Evolutionary conservation across 1,284 basidiomycete species (phyloP), one percentile per base, ranked within the genome.

Genomic region (Pholiota adiposa): DNA sequence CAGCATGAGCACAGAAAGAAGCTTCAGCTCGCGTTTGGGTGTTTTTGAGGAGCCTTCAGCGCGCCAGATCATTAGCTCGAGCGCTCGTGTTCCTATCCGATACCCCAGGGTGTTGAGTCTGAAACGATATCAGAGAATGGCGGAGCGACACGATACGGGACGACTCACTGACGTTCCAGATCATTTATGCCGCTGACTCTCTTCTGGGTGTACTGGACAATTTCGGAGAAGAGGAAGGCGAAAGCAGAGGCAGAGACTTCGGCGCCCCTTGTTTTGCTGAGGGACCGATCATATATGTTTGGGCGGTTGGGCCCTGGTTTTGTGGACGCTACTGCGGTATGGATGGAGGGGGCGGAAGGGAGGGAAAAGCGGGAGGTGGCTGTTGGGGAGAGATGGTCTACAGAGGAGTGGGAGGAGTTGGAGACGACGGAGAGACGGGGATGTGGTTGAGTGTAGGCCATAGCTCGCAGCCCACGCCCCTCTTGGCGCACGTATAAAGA

Each of bases 171-270:
- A 68, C 91, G 84, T 76, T 99, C 97, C 59, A 99, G 83, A 71
- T 99, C 97, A 69, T 93, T 90, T 62, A 99, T 96, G 8, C 96
- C 97, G 66, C 86, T 89, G 56, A 98, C 97, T 54, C 95, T 84
- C 69, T 92, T 94, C 77, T 99, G 97, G 1, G 94, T 96, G 74
- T 99, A 99, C 71, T 94, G 90, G 1, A 98, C 88, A 19, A 96
- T 82, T 76, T 97, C 95, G 7, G 92, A 92, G 75, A 97, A 95
- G 63, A 97, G 79, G 70, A 97, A 97, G 0, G 90, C 85, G 74
- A 93, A 96, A 1, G 94, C 89, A 2, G 89, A 84, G 2, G 88
- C 80, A 19, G 92, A 90, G 52, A 96, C 93, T 72, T 97, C 94
- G 4, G 87, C 75, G 1, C 86, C 83, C 53, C 90, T 85, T 3